Evolutionary conservation across 768 basidiomycete genomes (phyloP).

Genomic region (Baorangia bicolor): DNA sequence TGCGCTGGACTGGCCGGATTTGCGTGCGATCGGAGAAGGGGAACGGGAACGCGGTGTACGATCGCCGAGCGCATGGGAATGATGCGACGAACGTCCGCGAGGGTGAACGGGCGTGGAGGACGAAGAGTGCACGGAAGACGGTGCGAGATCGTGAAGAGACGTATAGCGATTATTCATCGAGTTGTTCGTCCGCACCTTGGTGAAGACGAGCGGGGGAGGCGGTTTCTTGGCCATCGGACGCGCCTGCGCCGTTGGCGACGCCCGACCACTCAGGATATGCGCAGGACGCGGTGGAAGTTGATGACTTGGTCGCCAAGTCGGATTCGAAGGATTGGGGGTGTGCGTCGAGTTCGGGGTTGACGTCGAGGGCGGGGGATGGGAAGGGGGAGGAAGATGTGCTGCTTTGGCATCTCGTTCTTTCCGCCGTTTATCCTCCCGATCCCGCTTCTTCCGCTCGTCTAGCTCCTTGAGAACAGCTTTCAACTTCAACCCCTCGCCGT

Average conservation of each 20-base stretch:
- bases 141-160: slow-evolving; percentile 19
- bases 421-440: slow-evolving; percentile 48
- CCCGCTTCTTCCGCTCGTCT: slow-evolving; percentile 49
- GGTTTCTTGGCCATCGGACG: slow-evolving; percentile 30
- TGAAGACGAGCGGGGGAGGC: slow-evolving; percentile 18
- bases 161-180: slow-evolving; percentile 24
- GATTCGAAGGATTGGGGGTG: slow-evolving; percentile 23
- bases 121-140: slow-evolving; percentile 30
- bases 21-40: slow-evolving; percentile 42
- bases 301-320: slow-evolving; percentile 24
- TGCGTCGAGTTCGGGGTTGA: slow-evolving; percentile 30
- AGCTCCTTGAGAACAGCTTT: slow-evolving; percentile 66
- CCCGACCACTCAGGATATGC: slow-evolving; percentile 24
- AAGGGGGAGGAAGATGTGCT: slow-evolving; percentile 12
- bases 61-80: slow-evolving; percentile 15
- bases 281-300: slow-evolving; percentile 31
- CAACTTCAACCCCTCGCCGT: slow-evolving; percentile 66
- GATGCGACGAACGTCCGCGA: slow-evolving; percentile 28
- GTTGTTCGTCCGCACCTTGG: slow-evolving; percentile 29
- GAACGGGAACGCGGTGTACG: slow-evolving; percentile 33
- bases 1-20: slow-evolving; percentile 35
- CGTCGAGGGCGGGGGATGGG: slow-evolving; percentile 15
- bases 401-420: slow-evolving; percentile 32
- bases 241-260: slow-evolving; percentile 27
- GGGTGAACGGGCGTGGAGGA: slow-evolving; percentile 35